Percentiles rank a stretch among this genome's conserved stretches.
Evolutionary conservation across 2,329 filamentous ascomycete species (phyloP).

Genomic region (Monilinia vaccinii-corymbosi): DNA sequence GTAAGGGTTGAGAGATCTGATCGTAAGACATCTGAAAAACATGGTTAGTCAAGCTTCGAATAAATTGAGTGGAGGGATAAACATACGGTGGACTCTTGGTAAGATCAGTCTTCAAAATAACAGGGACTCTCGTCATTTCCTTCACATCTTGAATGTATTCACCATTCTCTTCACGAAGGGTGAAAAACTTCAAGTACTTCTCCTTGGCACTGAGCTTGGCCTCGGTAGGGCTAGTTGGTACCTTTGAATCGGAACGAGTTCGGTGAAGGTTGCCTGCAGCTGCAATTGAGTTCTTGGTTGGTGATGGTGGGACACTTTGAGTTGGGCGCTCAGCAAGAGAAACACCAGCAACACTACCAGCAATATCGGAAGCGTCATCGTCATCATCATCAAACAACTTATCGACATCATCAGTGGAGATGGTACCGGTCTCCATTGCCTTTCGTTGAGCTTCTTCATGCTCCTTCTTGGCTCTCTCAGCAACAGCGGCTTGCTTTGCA

Average conservation of each 20-base stretch:
- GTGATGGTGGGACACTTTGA: conserved; percentile 90
- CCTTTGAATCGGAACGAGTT: conserved; percentile 89
- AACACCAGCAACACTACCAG: conserved; percentile 85
- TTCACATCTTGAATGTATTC: conserved; percentile 97
- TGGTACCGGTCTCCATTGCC: conserved; percentile 89
- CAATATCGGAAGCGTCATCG: conserved; percentile 70
- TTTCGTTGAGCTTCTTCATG: conserved; percentile 85
- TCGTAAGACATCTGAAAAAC: conserved; percentile 66
- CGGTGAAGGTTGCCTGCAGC: conserved; percentile 66
- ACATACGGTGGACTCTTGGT: conserved; percentile 99
- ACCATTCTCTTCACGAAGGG: conserved; percentile 81
- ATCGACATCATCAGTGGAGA: conserved; percentile 86
- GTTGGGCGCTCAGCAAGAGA: conserved; percentile 83
- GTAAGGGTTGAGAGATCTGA: conserved; percentile 73
- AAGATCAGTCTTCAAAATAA: conserved; percentile 96
- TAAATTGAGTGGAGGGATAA: background rate
- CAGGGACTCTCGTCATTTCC: conserved; percentile 95
- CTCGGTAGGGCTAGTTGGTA: conserved; percentile 64
- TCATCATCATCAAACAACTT: conserved; percentile 95
- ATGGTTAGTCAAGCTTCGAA: conserved; percentile 32
- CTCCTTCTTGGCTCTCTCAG: conserved; percentile 73
- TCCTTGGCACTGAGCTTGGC: conserved; percentile 83
- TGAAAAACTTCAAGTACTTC: conserved; percentile 88
- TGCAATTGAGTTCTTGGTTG: conserved; percentile 62
- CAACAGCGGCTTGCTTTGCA: conserved; percentile 72